Evolutionary conservation across 2,329 filamentous ascomycete genomes (phyloP), one percentile per base, ranked within the genome.

Genomic region (Aureobasidium sp.): DNA sequence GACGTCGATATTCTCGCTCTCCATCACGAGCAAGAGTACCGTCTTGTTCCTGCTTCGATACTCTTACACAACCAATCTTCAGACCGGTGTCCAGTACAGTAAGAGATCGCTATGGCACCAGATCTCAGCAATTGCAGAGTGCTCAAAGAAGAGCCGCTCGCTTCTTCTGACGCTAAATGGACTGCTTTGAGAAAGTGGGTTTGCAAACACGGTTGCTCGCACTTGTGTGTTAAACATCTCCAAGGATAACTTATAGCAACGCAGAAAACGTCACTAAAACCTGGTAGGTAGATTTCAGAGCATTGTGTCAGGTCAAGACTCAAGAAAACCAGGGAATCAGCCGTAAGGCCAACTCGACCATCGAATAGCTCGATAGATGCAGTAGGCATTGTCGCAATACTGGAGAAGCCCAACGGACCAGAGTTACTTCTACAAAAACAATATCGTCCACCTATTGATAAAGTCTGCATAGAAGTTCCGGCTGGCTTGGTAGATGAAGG

Each of bases 391-490:
- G 75, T 83, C 36, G 77, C 78, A 32, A 81, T 85, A 50, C 74
- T 82, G 53, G 75, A 77, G 29, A 79, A 81, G 66, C 78, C 79
- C 0, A 72, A 69, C 12, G 72, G 72, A 44, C 77, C 78, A 4
- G 72, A 78, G 53, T 76, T 85, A 53, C 80, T 84, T 64, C 78
- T 84, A 63, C 81, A 87, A 68, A 64, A 64, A 34, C 64, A 66
- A 34, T 86, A 84, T 70, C 79, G 84, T 4, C 83, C 84, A 0
- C 83, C 84, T 0, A 78, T 84, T 43, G 78, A 83, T 62, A 82
- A 81, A 27, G 74, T 83, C 39, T 81, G 81, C 55, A 82, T 86
- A 55, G 84, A 87, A 68, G 79, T 85, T 6, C 84, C 84, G 0
- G 83, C 83, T 0, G 84, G 84, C 0, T 74, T 86, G 27, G 80